Base-by-base conservation (phyloP, 1,284 basidiomycete genomes). In the Spongiforma sp. region DNA sequence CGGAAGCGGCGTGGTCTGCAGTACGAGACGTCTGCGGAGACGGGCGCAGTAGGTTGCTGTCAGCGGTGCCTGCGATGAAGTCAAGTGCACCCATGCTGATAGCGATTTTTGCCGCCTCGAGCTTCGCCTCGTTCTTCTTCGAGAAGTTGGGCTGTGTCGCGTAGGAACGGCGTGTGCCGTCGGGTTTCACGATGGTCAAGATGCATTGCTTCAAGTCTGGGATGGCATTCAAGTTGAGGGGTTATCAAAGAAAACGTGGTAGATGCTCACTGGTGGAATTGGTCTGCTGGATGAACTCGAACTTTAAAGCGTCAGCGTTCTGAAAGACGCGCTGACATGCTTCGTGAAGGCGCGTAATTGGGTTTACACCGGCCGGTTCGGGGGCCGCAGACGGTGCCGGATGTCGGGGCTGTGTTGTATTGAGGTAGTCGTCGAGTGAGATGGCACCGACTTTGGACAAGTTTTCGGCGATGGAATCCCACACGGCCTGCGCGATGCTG, bases 131-230 rank as follows among this genome's bases (percentile, higher is more conserved):
- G 48, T 63, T 74, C 65, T 81, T 83, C 43, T 80, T 79, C 17
- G 77, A 53, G 64, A 81, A 84, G 5, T 73, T 64, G 10, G 80
- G 73, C 34, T 81, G 78, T 0, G 85, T 85, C 24, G 81, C 79
- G 74, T 88, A 89, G 0, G 83, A 83, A 48, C 87, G 79, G 4
- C 75, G 74, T 3, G 74, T 64, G 14, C 86, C 87, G 37, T 83
- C 80, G 0, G 86, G 86, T 32, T 83, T 83, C 2, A 79, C 83
- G 60, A 89, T 83, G 1, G 85, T 87, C 46, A 89, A 71, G 58
- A 86, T 84, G 69, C 87, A 89, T 59, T 83, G 82, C 69, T 84
- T 86, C n/a, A n/a, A n/a, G 61, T 71, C 87, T 89, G 70, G 17
- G 24, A 24, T 32, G n/a, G n/a, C n/a, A n/a, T n/a, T n/a, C 19